Evolutionary conservation across 495 filamentous ascomycete species (phyloP), one percentile per base, ranked within the genome.

Genomic region (Cercophora sp.): DNA sequence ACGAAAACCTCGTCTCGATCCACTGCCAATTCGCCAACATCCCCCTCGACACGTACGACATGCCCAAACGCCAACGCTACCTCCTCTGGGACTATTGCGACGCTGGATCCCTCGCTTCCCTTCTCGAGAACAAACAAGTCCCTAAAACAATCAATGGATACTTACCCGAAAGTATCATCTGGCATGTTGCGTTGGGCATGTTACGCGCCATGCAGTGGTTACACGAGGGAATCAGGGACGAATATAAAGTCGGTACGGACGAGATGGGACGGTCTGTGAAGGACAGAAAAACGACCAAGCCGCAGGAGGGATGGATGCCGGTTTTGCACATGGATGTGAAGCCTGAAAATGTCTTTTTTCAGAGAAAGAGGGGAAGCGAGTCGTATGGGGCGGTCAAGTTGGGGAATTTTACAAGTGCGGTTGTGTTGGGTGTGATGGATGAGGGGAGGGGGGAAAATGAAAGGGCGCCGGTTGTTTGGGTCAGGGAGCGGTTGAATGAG

Each of bases 371-470:
- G n/a, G 70, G 70, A 11, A 49, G 46, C 2, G 75, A 80, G 63
- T 73, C 66, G 44, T 79, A 78, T 36, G 76, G 74, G 1, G 36
- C 48, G 4, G 76, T 75, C 45, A 79, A 77, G 63, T 47, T 80
- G 40, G 76, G 76, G 22, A 66, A 71, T 15, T 77, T 75, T 35
- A 42, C 51, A 15, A 50, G 43, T n/a, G n/a, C n/a, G n/a, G n/a
- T n/a, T n/a, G n/a, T n/a, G n/a, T n/a, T n/a, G n/a, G n/a, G n/a
- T n/a, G n/a, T n/a, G n/a, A n/a, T n/a, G n/a, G n/a, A n/a, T n/a
- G n/a, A n/a, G n/a, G n/a, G n/a, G n/a, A n/a, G n/a, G n/a, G n/a
- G n/a, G n/a, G n/a, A n/a, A n/a, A n/a, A n/a, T n/a, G n/a, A n/a
- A n/a, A n/a, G n/a, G n/a, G n/a, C n/a, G n/a, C n/a, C n/a, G n/a